These are phyloP conservation scores for Wickerhamiella alocasiicola DNA, from an alignment of 805 yeast genomes.

Conservation along the genomic window DNA sequence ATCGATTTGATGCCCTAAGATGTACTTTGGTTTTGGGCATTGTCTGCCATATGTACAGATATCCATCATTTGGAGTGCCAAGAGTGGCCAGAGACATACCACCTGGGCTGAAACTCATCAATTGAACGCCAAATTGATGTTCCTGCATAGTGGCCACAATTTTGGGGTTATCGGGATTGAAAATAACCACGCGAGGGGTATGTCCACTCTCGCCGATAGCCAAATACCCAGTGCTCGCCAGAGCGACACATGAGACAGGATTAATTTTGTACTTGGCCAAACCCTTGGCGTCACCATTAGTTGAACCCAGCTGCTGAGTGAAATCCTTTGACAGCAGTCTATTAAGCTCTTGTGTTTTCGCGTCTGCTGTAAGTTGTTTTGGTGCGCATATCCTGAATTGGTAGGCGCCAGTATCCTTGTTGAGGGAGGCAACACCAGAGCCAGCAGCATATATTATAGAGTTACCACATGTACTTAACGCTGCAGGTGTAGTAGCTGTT, in stretches of 20 bases:
- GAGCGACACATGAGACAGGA: conserved; percentile 38
- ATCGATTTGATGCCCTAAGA: conserved; percentile 44
- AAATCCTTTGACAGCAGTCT: neutral
- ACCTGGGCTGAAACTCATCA: conserved; percentile 45
- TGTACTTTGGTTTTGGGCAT: conserved; percentile 22
- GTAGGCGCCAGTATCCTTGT: neutral
- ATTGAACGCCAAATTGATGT: conserved; percentile 53
- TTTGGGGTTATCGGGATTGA: conserved; percentile 35
- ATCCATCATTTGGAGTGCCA: conserved; percentile 62
- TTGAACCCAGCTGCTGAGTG: neutral
- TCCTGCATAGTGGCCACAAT: conserved; percentile 42
- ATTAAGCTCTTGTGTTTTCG: neutral
- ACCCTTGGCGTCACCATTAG: conserved; percentile 4
- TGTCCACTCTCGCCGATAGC: conserved; percentile 66
- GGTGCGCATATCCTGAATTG: conserved; percentile 3
- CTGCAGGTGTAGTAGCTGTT: neutral
- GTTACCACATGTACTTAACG: neutral
- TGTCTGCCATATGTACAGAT: conserved; percentile 47
- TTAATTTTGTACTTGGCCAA: conserved; percentile 13
- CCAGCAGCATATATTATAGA: conserved; percentile 7
- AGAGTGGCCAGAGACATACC: conserved; percentile 45
- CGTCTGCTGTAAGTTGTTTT: neutral
- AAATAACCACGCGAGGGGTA: conserved; percentile 50
- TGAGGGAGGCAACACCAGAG: conserved; percentile 3
- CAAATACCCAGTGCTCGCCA: conserved; percentile 40